phyloP scores from a whole-genome alignment of 176 grass and related monocot species.

The Elaeis guineensis region DNA sequence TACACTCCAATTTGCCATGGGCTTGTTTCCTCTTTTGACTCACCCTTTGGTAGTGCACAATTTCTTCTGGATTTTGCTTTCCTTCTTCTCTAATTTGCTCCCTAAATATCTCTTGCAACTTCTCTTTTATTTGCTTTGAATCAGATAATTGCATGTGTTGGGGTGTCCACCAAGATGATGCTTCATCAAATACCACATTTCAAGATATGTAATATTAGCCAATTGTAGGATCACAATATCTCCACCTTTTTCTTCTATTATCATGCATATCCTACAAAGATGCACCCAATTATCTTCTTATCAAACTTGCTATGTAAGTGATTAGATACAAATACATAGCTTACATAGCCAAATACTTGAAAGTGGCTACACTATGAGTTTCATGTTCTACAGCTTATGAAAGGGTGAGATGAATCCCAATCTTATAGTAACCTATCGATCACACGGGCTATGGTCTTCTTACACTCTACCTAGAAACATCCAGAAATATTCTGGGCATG shows the following conservation, averaged over 20 bases:
- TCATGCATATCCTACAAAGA: conserved; percentile 30
- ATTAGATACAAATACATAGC: conserved; percentile 8
- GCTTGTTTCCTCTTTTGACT: too few species aligned
- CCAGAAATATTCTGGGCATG: conserved; percentile 7
- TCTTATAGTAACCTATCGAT: conserved; percentile 11
- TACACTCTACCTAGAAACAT: conserved; percentile 21
- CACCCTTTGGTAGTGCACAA: too few species aligned
- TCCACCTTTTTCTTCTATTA: conserved; percentile 3
- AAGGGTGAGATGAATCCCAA: conserved; percentile 10
- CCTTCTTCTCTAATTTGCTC: too few species aligned
- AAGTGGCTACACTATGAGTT: background rate
- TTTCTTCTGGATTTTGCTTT: too few species aligned
- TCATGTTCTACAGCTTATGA: conserved; percentile 14
- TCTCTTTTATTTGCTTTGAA: background rate
- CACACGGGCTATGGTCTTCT: background rate
- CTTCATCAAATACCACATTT: background rate
- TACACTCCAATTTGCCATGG: too few species aligned
- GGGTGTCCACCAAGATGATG: background rate
- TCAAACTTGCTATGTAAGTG: background rate
- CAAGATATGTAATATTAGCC: background rate
- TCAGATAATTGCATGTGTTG: background rate
- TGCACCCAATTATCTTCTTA: conserved; percentile 9
- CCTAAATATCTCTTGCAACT: background rate
- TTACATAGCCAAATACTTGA: conserved; percentile 1
- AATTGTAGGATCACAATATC: conserved; percentile 11